Evolutionary conservation across 2,329 filamentous ascomycete genomes (phyloP), one percentile per base, ranked within the genome.

Genomic region (Bipolaris sorokiniana): DNA sequence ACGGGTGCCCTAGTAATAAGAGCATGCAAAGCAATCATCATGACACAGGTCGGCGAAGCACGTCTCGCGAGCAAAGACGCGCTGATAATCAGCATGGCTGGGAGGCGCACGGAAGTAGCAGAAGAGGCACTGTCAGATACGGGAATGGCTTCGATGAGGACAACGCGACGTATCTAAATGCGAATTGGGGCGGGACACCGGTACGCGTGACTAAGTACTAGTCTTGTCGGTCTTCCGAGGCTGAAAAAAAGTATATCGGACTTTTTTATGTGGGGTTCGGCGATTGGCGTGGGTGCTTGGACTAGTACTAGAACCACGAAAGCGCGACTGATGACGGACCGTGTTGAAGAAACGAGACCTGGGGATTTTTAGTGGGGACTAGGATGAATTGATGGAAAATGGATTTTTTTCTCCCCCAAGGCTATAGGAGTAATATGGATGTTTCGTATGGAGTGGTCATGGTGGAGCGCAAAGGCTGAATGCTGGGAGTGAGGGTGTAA

Each of bases 91-190:
- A 41, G 33, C 45, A 47, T 22, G 57, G 54, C 28, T 56, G 47
- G 46, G 53, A 52, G 28, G 28, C 28, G 28, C 42, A 40, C 41
- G 48, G 42, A 26, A 37, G 22, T 18, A 36, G 36, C 23, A 50
- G 31, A 37, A 40, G 41, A 41, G 51, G 45, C 26, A 44, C 22
- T 11, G 33, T 34, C 26, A 51, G 48, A 34, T 61, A 61, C 45
- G 55, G 58, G 20, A 69, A 64, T 49, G 64, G 61, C 22, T 65
- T 61, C 37, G 63, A 67, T 15, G 65, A 68, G 56, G 56, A 58
- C 10, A 63, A 67, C 36, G 63, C 63, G 47, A 67, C 62, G 31
- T 68, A 66, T 61, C 47, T 63, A 18, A 69, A 70, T 36, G 62
- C 63, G 6, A 61, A 52, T 38, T 66, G 61, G 63, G 61, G 62